Evolutionary conservation across 306 rosid species (phyloP).

Genomic region (Spatholobus suberectus): DNA sequence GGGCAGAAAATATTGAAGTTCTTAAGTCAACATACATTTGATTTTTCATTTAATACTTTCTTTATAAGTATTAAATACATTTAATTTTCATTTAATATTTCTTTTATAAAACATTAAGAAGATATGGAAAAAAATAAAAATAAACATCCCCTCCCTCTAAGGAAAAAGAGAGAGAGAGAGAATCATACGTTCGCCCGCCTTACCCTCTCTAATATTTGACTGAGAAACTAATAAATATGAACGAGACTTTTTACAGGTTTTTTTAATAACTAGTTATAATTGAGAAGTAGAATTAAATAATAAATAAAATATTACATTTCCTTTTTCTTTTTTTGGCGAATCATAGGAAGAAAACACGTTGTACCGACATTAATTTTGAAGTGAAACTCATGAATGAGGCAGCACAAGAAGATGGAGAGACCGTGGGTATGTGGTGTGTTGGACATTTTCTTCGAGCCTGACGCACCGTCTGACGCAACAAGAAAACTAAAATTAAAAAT

Average conservation of each 20-base stretch:
- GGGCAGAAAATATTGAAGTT: too few relatives aligned
- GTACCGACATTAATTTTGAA: background rate
- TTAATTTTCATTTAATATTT: background rate
- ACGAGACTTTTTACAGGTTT: too few relatives aligned
- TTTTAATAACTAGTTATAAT: too few relatives aligned
- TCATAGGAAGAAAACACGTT: background rate
- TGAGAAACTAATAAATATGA: too few relatives aligned
- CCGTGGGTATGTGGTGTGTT: background rate
- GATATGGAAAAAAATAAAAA: too few relatives aligned
- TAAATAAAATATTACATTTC: too few relatives aligned
- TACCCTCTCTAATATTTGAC: too few relatives aligned
- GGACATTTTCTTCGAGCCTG: constrained; percentile 43
- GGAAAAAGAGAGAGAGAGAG: too few relatives aligned
- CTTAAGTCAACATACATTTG: background rate
- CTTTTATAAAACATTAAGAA: background rate
- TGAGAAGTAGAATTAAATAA: too few relatives aligned
- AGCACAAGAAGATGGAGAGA: background rate
- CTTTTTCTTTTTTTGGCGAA: background rate
- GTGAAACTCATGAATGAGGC: background rate
- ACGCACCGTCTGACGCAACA: constrained; percentile 91
- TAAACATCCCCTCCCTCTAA: background rate
- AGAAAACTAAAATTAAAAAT: background rate
- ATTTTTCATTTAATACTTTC: background rate
- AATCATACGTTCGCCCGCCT: too few relatives aligned
- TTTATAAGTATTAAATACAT: background rate